Conservation (phyloP, 2,329 filamentous ascomycete species). For the Fusarium lyarnte region DNA sequence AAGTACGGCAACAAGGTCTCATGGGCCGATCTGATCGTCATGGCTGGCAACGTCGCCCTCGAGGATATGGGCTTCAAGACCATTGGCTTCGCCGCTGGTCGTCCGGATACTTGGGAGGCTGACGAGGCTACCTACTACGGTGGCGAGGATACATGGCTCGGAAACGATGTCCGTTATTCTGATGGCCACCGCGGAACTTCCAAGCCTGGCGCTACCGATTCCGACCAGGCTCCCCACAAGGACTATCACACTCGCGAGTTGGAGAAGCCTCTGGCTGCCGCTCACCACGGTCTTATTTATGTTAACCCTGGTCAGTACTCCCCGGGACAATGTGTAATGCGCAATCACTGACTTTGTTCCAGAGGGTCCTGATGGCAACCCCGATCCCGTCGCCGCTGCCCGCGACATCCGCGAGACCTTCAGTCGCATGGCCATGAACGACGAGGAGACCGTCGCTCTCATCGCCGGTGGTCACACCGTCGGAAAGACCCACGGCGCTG, state of each 20-base stretch:
- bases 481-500: constrained; percentile 78
- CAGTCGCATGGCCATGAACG: constrained; percentile 83
- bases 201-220: constrained; percentile 26
- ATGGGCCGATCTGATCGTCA: constrained; percentile 77
- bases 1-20: constrained; percentile 87
- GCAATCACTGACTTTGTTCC: constrained; percentile 58
- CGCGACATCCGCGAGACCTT: constrained; percentile 80
- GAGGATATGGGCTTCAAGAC: constrained; percentile 81
- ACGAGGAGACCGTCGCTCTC: constrained; percentile 82
- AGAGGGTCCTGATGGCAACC: constrained; percentile 80
- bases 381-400: constrained; percentile 74
- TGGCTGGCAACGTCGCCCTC: constrained; percentile 79
- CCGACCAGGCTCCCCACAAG: constrained; percentile 8
- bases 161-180: constrained; percentile 80
- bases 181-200: constrained; percentile 57
- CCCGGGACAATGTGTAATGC: background rate
- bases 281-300: constrained; percentile 59
- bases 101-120: constrained; percentile 77
- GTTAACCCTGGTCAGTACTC: constrained; percentile 11
- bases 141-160: constrained; percentile 76
- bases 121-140: constrained; percentile 84
- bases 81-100: constrained; percentile 78
- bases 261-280: constrained; percentile 73
- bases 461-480: constrained; percentile 85
- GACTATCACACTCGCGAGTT: constrained; percentile 71